These are phyloP conservation scores for Bipolaris victoriae DNA, from an alignment of 2,329 filamentous ascomycete genomes.

Conservation along the genomic window DNA sequence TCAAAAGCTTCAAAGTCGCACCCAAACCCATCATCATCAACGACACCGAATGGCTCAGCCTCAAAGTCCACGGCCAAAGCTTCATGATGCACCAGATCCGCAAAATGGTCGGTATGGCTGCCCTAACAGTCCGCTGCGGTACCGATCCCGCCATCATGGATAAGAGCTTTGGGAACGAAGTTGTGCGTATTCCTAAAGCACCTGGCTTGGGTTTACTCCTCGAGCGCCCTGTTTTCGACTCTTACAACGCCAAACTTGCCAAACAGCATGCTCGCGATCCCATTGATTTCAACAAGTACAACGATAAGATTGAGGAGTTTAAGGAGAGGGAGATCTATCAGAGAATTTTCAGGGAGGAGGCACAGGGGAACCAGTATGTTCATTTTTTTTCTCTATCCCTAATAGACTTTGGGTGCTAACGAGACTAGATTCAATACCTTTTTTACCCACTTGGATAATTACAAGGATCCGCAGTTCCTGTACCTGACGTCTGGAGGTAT, in stretches of 20 bases:
- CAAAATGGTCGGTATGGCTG: conserved; percentile 96
- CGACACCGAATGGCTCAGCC: conserved; percentile 91
- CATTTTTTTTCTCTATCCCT: background rate
- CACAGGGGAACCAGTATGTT: conserved; percentile 82
- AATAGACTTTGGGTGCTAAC: conserved; percentile 4
- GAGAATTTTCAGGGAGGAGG: conserved; percentile 88
- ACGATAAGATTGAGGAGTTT: conserved; percentile 82
- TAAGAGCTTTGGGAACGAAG: conserved; percentile 72
- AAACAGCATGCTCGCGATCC: conserved; percentile 67
- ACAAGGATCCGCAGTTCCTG: conserved; percentile 56
- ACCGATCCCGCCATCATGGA: conserved; percentile 72
- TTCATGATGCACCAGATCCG: conserved; percentile 99
- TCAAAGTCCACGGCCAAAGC: conserved; percentile 95
- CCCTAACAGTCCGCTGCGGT: conserved; percentile 83
- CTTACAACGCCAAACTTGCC: conserved; percentile 78
- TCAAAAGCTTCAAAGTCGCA: conserved; percentile 83
- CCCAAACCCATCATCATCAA: conserved; percentile 76
- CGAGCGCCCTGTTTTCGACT: conserved; percentile 89
- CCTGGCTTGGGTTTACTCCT: conserved; percentile 86
- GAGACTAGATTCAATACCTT: conserved; percentile 53
- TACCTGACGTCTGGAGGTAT: conserved; percentile 58
- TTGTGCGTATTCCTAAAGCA: conserved; percentile 91
- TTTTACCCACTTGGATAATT: conserved; percentile 60
- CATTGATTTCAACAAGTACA: conserved; percentile 79
- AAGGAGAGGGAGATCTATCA: conserved; percentile 93